A percentile compares a stretch with the other conserved stretches of the same genome.
Conservation (phyloP, 2,329 filamentous ascomycete genomes). For the Stagonosporopsis tanaceti region DNA sequence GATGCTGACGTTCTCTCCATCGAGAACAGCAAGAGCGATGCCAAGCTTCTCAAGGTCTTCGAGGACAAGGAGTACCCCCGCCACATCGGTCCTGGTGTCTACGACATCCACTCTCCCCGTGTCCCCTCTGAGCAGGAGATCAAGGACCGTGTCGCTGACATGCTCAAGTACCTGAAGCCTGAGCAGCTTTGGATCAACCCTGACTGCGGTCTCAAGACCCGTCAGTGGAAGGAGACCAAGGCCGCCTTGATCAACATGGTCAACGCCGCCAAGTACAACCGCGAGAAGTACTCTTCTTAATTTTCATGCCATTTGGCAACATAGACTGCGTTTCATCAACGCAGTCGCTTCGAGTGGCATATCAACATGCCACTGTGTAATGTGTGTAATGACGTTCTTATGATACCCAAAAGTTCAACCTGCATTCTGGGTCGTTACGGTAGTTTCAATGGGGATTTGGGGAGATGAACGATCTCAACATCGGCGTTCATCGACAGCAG, state of each 20-base stretch:
- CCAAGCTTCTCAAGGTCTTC: constrained; percentile 98
- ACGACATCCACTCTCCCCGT: constrained; percentile 99
- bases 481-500: constrained; percentile 47
- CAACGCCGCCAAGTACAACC: constrained; percentile 96
- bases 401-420: constrained; percentile 56
- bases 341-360: constrained; percentile 43
- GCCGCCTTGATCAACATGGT: constrained; percentile 96
- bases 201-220: constrained; percentile 99
- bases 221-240: constrained; percentile 99
- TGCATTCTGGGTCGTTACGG: constrained; percentile 50
- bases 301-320: constrained; percentile 34
- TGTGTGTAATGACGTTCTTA: constrained; percentile 51
- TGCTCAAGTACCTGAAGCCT: constrained; percentile 93
- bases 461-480: constrained; percentile 51
- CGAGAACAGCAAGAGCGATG: constrained; percentile 99
- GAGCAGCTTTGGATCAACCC: constrained; percentile 99
- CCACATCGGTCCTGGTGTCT: constrained; percentile 98
- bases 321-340: constrained; percentile 44
- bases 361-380: constrained; percentile 51
- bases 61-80: constrained; percentile 96
- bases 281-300: constrained; percentile 80
- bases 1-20: constrained; percentile 98
- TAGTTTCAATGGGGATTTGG: constrained; percentile 29
- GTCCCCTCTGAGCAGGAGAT: constrained; percentile 97
- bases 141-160: constrained; percentile 96